These are phyloP conservation scores for Phytophthora uliginosa DNA, from an alignment of 352 stramenopile species.

Conservation along the genomic window DNA sequence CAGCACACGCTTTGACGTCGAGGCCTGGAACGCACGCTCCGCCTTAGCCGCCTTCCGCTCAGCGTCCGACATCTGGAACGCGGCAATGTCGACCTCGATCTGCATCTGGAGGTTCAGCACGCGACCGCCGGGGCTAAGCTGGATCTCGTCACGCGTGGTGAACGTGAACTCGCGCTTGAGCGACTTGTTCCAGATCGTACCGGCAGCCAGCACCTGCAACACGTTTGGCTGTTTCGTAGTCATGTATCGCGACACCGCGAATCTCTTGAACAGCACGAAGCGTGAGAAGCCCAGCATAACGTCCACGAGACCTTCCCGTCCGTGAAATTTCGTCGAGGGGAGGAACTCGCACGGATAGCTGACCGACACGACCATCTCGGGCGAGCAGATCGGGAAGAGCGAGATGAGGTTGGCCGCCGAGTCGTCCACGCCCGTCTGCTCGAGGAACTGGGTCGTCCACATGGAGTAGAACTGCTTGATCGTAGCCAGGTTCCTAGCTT, in stretches of 20 bases:
- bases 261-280: slow-evolving; percentile 81
- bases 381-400: slow-evolving; percentile 86
- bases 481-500: slow-evolving; percentile 82
- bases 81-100: slow-evolving; percentile 85
- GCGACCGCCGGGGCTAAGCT: slow-evolving; percentile 79
- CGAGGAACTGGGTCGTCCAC: slow-evolving; percentile 81
- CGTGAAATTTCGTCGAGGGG: slow-evolving; percentile 80
- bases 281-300: slow-evolving; percentile 79
- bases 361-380: slow-evolving; percentile 80
- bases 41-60: slow-evolving; percentile 76
- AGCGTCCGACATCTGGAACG: slow-evolving; percentile 82
- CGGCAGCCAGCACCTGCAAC: slow-evolving; percentile 75
- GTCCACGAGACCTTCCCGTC: slow-evolving; percentile 84
- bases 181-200: slow-evolving; percentile 86
- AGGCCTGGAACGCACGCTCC: slow-evolving; percentile 74
- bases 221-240: slow-evolving; percentile 87
- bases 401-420: slow-evolving; percentile 72
- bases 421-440: slow-evolving; percentile 64
- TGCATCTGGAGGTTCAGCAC: slow-evolving; percentile 87
- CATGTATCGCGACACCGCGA: slow-evolving; percentile 77
- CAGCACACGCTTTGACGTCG: slow-evolving; percentile 85
- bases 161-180: slow-evolving; percentile 85
- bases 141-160: slow-evolving; percentile 85
- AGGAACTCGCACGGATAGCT: slow-evolving; percentile 87
- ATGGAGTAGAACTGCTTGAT: slow-evolving; percentile 89